Base-by-base conservation (phyloP, 352 stramenopile species). In the Pilasporangium apinafurcum region DNA sequence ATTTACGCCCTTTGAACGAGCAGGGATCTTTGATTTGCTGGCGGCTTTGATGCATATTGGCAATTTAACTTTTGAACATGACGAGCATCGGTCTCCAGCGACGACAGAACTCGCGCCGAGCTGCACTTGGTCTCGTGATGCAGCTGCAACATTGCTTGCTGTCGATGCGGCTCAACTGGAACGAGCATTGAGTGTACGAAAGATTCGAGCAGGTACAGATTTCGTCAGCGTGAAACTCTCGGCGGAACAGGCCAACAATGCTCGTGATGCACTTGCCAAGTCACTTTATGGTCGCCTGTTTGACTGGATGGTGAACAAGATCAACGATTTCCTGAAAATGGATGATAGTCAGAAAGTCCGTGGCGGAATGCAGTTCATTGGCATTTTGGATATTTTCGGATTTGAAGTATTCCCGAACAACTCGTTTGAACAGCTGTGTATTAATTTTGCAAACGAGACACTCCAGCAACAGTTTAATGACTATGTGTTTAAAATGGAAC, bases 371-470 rank as follows among this genome's bases (percentile, higher is more conserved):
- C 73, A 84, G 30, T 93, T 86, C 48, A 95, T 96, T 27, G 87
- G 86, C 7, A 87, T 96, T 38, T 60, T 96, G 3, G 87, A 96
- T 62, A 96, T 96, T 47, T 96, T 96, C 55, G 87, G 87, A 27
- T 96, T 96, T 34, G 87, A 96, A 41, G 77, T 90, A n/a, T 96
- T 96, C 46, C 70, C 79, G 16, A 67, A 86, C 48, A 96, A 96
- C 51, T 92, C 75, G 40, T 96, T 94, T 48, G 84, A 95, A 55
- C 84, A 95, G 53, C 75, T 95, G 4, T 94, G 81, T 30, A 95
- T 95, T 59, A 95, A 95, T 53, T 95, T 89, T 49, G 74, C 80
- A 8, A 95, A 95, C 47, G 84, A 95, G 44, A 91, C 76, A 27
- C 62, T 95, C 21, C 82, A 95, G 54, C 79, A 90, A 39, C 76